Percentiles rank a stretch among this genome's conserved stretches.
These are phyloP conservation scores for Leonotis leonurus DNA, from an alignment of 257 asterid genomes.

Conservation along the genomic window DNA sequence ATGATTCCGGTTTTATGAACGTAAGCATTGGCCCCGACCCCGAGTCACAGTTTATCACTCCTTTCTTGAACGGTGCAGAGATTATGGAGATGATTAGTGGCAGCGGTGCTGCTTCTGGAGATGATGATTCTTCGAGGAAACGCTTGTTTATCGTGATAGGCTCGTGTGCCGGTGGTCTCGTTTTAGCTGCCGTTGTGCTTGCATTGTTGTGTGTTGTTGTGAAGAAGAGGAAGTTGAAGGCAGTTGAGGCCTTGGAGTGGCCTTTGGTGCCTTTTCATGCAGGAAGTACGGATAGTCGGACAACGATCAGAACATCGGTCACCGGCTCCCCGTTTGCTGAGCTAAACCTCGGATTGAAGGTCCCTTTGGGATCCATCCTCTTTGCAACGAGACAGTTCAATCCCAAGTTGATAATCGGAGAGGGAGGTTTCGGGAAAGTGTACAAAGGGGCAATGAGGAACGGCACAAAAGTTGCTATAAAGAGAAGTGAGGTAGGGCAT, in stretches of 20 bases:
- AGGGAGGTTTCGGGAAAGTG: conserved; percentile 67
- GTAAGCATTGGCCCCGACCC: conserved; percentile 28
- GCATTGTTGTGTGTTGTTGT: conserved; percentile 2
- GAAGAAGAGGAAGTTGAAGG: conserved; percentile 21
- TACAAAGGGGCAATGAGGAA: conserved; percentile 38
- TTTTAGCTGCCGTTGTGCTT: conserved; percentile 7
- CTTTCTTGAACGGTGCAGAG: conserved; percentile 58
- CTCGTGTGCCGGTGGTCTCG: conserved; percentile 28
- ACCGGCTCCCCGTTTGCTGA: conserved; percentile 23
- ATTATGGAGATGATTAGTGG: conserved; percentile 39
- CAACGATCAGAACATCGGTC: conserved; percentile 11
- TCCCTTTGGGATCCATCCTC: conserved; percentile 29
- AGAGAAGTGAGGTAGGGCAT: conserved; percentile 49
- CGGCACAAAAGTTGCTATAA: conserved; percentile 53
- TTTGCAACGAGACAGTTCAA: conserved; percentile 40
- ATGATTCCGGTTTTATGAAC: conserved; percentile 37
- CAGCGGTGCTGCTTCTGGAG: background rate
- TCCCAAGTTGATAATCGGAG: conserved; percentile 33
- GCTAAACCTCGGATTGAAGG: conserved; percentile 43
- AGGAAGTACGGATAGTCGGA: conserved; percentile 29
- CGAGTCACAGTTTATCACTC: background rate
- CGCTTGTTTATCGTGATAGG: conserved; percentile 19
- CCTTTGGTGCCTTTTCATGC: conserved; percentile 12
- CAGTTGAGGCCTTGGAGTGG: conserved; percentile 20
- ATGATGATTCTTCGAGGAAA: background rate